Conservation (phyloP, 1,284 basidiomycete genomes). For the Phenoliferia sp. region DNA sequence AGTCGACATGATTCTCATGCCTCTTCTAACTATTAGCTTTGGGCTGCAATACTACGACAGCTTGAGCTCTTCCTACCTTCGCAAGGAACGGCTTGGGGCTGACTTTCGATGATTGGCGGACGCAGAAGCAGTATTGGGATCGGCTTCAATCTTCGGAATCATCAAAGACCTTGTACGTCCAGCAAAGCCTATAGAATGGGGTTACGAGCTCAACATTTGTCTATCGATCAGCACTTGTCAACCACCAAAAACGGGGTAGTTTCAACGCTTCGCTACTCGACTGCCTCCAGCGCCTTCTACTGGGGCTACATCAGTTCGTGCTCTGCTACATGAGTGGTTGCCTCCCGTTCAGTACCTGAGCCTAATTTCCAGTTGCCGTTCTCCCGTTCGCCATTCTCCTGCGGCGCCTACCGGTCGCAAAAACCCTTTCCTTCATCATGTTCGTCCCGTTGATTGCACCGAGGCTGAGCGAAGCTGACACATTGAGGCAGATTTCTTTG, state of each 20-base stretch:
- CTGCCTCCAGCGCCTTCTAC: conserved; percentile 46
- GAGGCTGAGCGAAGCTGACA: background rate
- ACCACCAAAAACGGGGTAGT: conserved; percentile 40
- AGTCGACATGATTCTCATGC: conserved; percentile 38
- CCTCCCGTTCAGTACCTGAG: too few relatives aligned
- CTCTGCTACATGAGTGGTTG: too few relatives aligned
- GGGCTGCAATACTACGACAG: conserved; percentile 50
- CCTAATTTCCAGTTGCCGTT: conserved; percentile 31
- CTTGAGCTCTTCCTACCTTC: background rate
- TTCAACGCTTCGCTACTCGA: conserved; percentile 42
- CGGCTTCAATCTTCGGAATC: conserved; percentile 50
- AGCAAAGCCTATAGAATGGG: background rate
- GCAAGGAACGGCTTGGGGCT: background rate
- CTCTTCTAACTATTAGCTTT: conserved; percentile 46
- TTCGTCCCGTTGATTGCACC: conserved; percentile 9
- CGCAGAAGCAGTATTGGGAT: conserved; percentile 50
- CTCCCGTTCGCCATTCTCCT: conserved; percentile 48
- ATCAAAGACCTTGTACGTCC: conserved; percentile 42
- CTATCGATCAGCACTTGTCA: conserved; percentile 31
- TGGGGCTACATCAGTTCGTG: conserved; percentile 42
- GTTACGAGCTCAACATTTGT: background rate
- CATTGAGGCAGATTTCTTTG: conserved; percentile 41
- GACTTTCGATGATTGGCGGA: background rate
- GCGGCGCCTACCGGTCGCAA: conserved; percentile 46
- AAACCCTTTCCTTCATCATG: conserved; percentile 38